Evolutionary conservation across 2,329 filamentous ascomycete genomes (phyloP), one percentile per base, ranked within the genome.

Genomic region (Fusarium nanum): DNA sequence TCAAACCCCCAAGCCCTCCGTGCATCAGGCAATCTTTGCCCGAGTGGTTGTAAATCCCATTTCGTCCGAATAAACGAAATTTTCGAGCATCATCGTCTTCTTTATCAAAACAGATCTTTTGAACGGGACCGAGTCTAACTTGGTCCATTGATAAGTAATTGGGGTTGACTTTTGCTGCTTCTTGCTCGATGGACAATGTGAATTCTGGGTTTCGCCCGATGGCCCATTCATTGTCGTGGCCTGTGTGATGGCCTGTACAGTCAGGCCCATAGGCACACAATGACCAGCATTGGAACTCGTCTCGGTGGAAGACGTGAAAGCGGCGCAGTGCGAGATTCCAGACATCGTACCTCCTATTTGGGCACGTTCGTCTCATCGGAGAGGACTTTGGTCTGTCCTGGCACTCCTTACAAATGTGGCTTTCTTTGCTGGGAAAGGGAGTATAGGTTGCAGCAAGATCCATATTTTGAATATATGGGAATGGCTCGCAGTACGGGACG

Each of bases 311-410:
- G 4, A 22, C n/a, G 10, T 65, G 61, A 7, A 67, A 65, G 6
- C 52, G 7, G 2, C 61, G 55, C 4, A 67, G 30, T 4, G 54
- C n/a, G 10, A 65, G 49, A 3, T 65, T 67, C 64, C 64, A 67
- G n/a, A 65, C 22, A 20, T 55, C 37, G 0, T 40, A 7, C 2
- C 11, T 42, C 4, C 1, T 2, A 14, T 44, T 23, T 0, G 55
- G 55, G 10, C 64, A 67, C 6, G 60, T 60, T 4, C 56, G 23
- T 28, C 34, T 60, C 12, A 49, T 2, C 0, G 6, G 8, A 3
- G 32, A 46, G 6, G 4, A 18, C 0, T 13, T 2, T 10, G 27
- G 4, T 8, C 14, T 2, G 12, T 14, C 5, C 6, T 44, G 14
- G 5, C 56, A 62, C 0, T 20, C 20, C 0, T 9, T 7, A 2